These are phyloP conservation scores for Colletotrichum chrysophilum DNA, from an alignment of 2,329 filamentous ascomycete genomes.

Conservation along the genomic window DNA sequence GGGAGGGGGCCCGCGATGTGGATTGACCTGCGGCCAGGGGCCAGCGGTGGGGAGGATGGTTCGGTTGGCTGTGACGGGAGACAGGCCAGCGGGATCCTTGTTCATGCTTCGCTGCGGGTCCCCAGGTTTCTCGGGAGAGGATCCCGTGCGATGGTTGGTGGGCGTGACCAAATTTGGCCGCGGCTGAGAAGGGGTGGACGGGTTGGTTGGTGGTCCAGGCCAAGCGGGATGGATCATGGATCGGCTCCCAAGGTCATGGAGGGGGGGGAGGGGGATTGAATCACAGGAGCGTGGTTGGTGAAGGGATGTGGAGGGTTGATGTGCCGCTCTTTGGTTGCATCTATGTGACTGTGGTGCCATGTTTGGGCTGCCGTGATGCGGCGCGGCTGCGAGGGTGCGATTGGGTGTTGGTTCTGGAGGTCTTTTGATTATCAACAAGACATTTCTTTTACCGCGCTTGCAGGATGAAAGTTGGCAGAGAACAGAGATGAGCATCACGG, in stretches of 20 bases:
- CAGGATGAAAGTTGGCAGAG: background rate
- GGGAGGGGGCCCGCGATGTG: background rate
- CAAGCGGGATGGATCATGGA: background rate
- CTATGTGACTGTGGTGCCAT: background rate
- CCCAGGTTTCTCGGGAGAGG: conserved; percentile 4
- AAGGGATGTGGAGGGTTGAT: background rate
- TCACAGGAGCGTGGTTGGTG: background rate
- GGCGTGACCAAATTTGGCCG: background rate
- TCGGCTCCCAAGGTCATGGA: background rate
- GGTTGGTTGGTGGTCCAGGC: background rate
- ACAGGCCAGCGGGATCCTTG: background rate
- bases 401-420: background rate
- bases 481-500: background rate
- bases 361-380: background rate
- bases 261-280: background rate
- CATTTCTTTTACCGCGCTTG: background rate
- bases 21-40: background rate
- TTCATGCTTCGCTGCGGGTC: background rate
- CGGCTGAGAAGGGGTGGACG: background rate
- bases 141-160: background rate
- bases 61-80: conserved; percentile 1
- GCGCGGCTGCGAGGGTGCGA: background rate
- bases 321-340: background rate
- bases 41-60: background rate
- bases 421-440: background rate